A percentile compares a stretch with the other conserved stretches of the same genome.
Evolutionary conservation across 352 stramenopile genomes (phyloP).

Genomic region (Pythium dissimile): DNA sequence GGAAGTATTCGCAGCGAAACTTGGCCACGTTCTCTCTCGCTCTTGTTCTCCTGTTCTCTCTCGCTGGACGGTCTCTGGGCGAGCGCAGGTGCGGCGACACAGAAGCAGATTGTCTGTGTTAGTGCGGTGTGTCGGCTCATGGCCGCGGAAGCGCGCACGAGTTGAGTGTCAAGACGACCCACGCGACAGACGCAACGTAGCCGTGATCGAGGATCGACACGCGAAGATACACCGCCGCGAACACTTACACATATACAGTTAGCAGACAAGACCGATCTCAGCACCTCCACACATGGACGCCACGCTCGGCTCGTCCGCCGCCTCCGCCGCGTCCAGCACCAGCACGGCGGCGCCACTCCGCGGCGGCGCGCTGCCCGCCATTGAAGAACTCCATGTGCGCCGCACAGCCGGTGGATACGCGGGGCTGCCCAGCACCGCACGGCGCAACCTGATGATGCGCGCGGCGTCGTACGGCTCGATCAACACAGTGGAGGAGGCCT

Average conservation of each 20-base stretch:
- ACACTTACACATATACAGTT: neutral
- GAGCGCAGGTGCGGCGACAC: slow-evolving; percentile 6
- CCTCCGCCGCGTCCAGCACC: neutral
- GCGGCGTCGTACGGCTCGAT: slow-evolving; percentile 6
- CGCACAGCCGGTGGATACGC: slow-evolving; percentile 8
- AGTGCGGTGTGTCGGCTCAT: slow-evolving; percentile 5
- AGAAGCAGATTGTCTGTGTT: slow-evolving; percentile 5
- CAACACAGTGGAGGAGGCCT: slow-evolving; percentile 3
- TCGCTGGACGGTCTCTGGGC: slow-evolving; percentile 1
- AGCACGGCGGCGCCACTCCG: slow-evolving; percentile 15
- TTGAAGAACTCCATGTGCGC: slow-evolving; percentile 43
- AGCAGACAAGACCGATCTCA: neutral
- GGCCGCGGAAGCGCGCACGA: neutral
- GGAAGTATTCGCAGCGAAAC: no score
- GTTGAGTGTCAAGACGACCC: slow-evolving; percentile 2
- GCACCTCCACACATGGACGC: no score
- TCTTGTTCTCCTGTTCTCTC: no score
- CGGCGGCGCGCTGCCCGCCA: slow-evolving; percentile 35
- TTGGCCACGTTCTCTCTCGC: no score
- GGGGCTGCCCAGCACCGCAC: neutral
- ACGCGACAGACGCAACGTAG: no score
- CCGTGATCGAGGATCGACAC: no score
- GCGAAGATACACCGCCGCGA: no score
- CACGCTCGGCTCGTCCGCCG: no score
- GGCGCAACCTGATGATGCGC: slow-evolving; percentile 3